phyloP scores from a whole-genome alignment of 495 filamentous ascomycete genomes.

The Astrothelium macrocarpum region DNA sequence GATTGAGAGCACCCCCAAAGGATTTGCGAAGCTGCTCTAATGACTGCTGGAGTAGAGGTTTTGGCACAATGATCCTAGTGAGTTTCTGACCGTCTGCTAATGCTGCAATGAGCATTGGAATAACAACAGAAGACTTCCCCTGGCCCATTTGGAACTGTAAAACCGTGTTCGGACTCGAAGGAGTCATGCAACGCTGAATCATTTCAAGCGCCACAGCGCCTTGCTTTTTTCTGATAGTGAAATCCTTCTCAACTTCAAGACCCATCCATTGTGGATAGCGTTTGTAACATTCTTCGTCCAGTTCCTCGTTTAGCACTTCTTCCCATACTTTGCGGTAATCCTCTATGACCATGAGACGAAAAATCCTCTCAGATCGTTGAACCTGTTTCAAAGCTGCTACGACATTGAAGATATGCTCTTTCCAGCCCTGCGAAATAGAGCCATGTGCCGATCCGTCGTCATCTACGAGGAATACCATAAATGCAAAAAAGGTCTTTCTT shows the following conservation, averaged over 20 bases:
- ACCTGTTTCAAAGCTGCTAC: conserved; percentile 31
- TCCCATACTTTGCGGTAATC: not conserved
- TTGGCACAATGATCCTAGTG: conserved; percentile 51
- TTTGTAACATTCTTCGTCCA: not conserved
- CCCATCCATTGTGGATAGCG: conserved; percentile 45
- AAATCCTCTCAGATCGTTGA: conserved; percentile 32
- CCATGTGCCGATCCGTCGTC: not conserved
- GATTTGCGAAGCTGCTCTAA: conserved; percentile 48
- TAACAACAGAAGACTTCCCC: conserved; percentile 63
- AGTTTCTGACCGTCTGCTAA: conserved; percentile 46
- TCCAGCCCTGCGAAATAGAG: conserved; percentile 7
- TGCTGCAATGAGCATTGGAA: conserved; percentile 49
- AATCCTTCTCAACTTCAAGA: conserved; percentile 53
- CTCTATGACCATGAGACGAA: conserved; percentile 7
- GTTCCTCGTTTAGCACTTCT: not conserved
- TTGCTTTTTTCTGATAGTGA: conserved; percentile 55
- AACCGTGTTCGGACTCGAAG: conserved; percentile 41
- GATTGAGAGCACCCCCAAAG: conserved; percentile 50
- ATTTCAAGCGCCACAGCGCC: conserved; percentile 47
- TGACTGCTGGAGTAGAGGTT: conserved; percentile 55
- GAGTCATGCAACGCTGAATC: conserved; percentile 30
- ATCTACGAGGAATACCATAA: not conserved
- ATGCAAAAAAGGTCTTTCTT: not conserved
- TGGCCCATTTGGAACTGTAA: conserved; percentile 71
- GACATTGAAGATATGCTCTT: conserved; percentile 25